Percentiles rank a stretch among this genome's conserved stretches.
Evolutionary conservation across 2,329 filamentous ascomycete genomes (phyloP).

Genomic region (Xylaria sp.): DNA sequence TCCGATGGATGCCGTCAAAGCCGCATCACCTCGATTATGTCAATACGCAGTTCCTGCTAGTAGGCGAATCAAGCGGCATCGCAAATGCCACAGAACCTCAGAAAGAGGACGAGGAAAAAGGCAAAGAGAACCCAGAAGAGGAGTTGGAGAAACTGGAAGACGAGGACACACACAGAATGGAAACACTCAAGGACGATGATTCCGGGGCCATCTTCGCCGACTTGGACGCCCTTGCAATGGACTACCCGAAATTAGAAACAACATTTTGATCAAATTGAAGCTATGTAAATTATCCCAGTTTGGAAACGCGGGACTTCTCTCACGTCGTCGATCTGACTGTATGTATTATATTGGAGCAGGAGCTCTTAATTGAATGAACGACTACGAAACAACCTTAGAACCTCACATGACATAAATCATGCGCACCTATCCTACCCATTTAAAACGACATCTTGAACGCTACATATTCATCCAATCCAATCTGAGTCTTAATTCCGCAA

Average conservation of each 20-base stretch:
- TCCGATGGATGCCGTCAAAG: slow-evolving; percentile 78
- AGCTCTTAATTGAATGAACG: not conserved
- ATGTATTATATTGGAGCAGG: not conserved
- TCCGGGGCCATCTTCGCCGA: slow-evolving; percentile 59
- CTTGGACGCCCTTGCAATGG: slow-evolving; percentile 61
- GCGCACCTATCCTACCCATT: no score
- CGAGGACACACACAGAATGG: slow-evolving; percentile 76
- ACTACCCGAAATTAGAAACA: slow-evolving; percentile 71
- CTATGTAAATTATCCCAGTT: not conserved
- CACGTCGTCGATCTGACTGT: not conserved
- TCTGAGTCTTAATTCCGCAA: not conserved
- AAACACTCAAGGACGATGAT: slow-evolving; percentile 58
- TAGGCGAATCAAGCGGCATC: slow-evolving; percentile 73
- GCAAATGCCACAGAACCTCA: slow-evolving; percentile 66
- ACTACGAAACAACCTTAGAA: not conserved
- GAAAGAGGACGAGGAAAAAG: slow-evolving; percentile 66
- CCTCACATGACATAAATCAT: not conserved
- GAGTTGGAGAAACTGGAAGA: slow-evolving; percentile 79
- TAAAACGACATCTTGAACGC: not conserved
- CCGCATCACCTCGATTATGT: slow-evolving; percentile 79
- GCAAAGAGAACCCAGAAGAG: slow-evolving; percentile 72
- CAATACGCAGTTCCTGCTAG: slow-evolving; percentile 80
- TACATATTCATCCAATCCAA: not conserved
- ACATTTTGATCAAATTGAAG: slow-evolving; percentile 56
- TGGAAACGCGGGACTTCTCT: not conserved